A percentile compares a stretch with the other conserved stretches of the same genome.
Evolutionary conservation across 2,329 filamentous ascomycete genomes (phyloP).

Genomic region (Neonectria magnoliae): DNA sequence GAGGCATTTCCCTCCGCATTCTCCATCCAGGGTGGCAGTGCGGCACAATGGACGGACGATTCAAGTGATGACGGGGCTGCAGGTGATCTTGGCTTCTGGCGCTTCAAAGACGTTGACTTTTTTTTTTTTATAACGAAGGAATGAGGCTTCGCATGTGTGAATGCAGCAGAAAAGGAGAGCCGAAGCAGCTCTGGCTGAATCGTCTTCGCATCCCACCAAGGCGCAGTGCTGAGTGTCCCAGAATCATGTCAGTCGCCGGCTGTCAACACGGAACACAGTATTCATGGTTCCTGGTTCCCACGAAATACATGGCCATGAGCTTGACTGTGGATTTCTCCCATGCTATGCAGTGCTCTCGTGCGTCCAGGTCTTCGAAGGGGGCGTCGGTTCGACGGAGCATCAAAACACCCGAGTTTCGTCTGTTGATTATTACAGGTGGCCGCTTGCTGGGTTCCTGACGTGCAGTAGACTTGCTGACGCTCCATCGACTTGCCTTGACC

Average conservation of each 20-base stretch:
- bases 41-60: slow-evolving; percentile 14
- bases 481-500: slow-evolving; percentile 4
- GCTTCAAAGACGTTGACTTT: not conserved
- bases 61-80: slow-evolving; percentile 6
- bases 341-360: not conserved
- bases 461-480: slow-evolving; percentile 13
- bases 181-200: not conserved
- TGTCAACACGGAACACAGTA: not conserved
- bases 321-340: not conserved
- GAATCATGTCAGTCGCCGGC: not conserved
- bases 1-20: slow-evolving; percentile 50
- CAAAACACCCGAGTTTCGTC: slow-evolving; percentile 8
- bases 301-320: not conserved
- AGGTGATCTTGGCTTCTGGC: not conserved
- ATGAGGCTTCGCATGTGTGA: slow-evolving; percentile 7
- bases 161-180: not conserved
- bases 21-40: slow-evolving; percentile 23
- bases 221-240: not conserved
- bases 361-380: not conserved
- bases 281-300: not conserved
- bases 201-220: not conserved
- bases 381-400: not conserved
- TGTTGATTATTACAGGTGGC: not conserved
- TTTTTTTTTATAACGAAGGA: not conserved
- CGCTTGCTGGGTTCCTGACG: slow-evolving; percentile 15